Percentiles rank a stretch among this genome's conserved stretches.
phyloP scores from a whole-genome alignment of 108 stramenopile genomes.

The Pseudonitzschia multiseries region DNA sequence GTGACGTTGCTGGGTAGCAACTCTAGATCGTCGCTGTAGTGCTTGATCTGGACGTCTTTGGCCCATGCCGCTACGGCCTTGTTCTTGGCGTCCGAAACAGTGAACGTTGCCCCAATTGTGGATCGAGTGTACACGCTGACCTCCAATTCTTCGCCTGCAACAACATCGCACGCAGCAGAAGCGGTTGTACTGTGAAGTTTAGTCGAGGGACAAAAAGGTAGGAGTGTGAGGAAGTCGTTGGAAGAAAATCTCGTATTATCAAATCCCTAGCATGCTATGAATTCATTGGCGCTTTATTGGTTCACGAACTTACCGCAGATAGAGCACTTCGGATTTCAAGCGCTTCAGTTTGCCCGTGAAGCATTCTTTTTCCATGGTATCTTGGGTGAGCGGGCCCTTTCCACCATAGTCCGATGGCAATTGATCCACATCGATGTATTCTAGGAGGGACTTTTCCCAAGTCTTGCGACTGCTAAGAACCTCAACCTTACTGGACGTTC shows the following conservation, averaged over 20 bases:
- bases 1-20: constrained; percentile 45
- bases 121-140: constrained; percentile 67
- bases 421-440: constrained; percentile 67
- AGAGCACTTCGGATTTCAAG: constrained; percentile 57
- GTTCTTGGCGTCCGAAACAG: constrained; percentile 51
- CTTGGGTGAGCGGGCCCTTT: constrained; percentile 54
- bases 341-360: constrained; percentile 57
- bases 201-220: not conserved
- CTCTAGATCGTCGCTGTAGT: constrained; percentile 39
- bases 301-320: constrained; percentile 57
- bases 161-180: constrained; percentile 48
- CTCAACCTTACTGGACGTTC: constrained; percentile 81
- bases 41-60: constrained; percentile 31
- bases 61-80: constrained; percentile 40
- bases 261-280: not conserved
- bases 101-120: constrained; percentile 61
- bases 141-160: constrained; percentile 53
- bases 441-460: constrained; percentile 66
- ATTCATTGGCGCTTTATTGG: no score
- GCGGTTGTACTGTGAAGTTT: constrained; percentile 39
- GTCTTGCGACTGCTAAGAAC: constrained; percentile 60
- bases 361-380: constrained; percentile 44
- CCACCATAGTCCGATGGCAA: constrained; percentile 85
- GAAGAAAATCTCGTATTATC: not conserved
- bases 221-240: not conserved